Percentiles rank a stretch among this genome's conserved stretches.
These are phyloP conservation scores for Forsythia viridissima DNA, from an alignment of 257 asterid species.

Conservation along the genomic window DNA sequence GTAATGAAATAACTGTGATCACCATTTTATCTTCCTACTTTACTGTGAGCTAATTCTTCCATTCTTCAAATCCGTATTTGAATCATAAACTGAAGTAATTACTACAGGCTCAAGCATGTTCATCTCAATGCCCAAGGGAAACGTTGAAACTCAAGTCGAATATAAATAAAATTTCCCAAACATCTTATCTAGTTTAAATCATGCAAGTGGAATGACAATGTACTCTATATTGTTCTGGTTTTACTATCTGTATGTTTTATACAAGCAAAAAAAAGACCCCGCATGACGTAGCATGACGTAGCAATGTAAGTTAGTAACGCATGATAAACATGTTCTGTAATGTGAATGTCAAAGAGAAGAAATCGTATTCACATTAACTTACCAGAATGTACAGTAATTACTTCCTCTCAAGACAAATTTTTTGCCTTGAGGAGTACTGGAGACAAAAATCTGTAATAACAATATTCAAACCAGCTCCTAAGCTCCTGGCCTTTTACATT, in stretches of 20 bases:
- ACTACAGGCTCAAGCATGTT: background rate
- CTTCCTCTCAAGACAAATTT: background rate
- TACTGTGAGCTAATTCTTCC: background rate
- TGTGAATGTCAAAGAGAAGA: background rate
- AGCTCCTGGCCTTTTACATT: background rate
- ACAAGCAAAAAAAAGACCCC: background rate
- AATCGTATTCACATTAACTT: background rate
- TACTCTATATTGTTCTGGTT: background rate
- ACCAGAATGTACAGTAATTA: conserved; percentile 12
- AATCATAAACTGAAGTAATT: too few relatives aligned
- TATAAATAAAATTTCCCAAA: background rate
- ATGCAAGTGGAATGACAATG: background rate
- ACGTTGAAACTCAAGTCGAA: background rate
- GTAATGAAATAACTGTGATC: background rate
- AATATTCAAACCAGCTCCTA: background rate
- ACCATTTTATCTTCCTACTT: background rate
- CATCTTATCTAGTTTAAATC: background rate
- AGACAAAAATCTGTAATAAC: background rate
- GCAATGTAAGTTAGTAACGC: background rate
- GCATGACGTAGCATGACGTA: background rate
- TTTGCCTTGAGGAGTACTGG: background rate
- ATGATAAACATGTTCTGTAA: background rate
- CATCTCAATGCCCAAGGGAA: background rate
- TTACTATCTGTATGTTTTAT: background rate
- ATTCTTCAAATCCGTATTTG: background rate